Percentiles rank a stretch among this genome's conserved stretches.
These are phyloP conservation scores for Barbarea vulgaris DNA, from an alignment of 345 rosid genomes.

Conservation along the genomic window DNA sequence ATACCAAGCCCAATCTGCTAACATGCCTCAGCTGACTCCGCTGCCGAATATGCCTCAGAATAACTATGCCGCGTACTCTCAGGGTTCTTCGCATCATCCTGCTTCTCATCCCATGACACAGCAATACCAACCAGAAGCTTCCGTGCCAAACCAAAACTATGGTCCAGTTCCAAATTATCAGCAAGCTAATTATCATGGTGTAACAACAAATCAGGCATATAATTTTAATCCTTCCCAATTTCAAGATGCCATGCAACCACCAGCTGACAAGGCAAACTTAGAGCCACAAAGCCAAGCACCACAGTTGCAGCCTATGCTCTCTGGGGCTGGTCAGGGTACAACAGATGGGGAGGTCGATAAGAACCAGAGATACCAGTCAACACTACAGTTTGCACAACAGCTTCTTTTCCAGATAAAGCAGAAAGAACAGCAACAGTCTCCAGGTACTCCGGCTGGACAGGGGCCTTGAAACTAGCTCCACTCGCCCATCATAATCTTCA, in stretches of 20 bases:
- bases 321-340: conserved; percentile 56
- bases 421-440: conserved; percentile 54
- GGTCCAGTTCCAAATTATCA: conserved; percentile 43
- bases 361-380: conserved; percentile 89
- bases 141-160: conserved; percentile 51
- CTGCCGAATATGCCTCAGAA: conserved; percentile 49
- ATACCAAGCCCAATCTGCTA: conserved; percentile 53
- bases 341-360: conserved; percentile 75
- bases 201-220: conserved; percentile 54
- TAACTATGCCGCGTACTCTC: conserved; percentile 35
- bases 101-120: conserved; percentile 57
- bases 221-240: conserved; percentile 52
- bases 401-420: conserved; percentile 92
- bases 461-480: conserved; percentile 42
- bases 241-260: conserved; percentile 52
- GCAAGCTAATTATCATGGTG: conserved; percentile 44
- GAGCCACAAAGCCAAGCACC: conserved; percentile 58
- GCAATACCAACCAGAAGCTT: conserved; percentile 60
- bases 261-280: conserved; percentile 49
- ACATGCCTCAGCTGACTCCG: conserved; percentile 54
- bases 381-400: conserved; percentile 87
- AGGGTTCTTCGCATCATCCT: conserved; percentile 55
- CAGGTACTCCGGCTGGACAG: conserved; percentile 51
- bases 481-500: background rate
- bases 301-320: conserved; percentile 55